phyloP scores from a whole-genome alignment of 331 rosid genomes.

The Phaseolus coccineus region DNA sequence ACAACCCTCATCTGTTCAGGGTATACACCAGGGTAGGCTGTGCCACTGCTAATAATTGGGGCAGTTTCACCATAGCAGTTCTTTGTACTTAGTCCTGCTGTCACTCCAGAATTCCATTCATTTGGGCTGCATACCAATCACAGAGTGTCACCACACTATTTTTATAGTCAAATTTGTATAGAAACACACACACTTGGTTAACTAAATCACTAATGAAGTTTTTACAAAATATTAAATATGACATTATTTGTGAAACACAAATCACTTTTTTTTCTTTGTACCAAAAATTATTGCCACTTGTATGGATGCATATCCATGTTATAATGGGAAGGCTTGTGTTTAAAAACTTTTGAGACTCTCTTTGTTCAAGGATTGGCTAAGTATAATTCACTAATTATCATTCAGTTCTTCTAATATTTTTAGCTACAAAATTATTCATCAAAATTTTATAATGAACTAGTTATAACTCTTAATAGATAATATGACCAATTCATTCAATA shows the following conservation, averaged over 20 bases:
- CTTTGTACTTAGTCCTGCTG: constrained; percentile 52
- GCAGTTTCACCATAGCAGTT: constrained; percentile 88
- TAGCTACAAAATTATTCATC: neutral
- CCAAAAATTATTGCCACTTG: neutral
- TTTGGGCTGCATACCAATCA: constrained; percentile 66
- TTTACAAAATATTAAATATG: neutral
- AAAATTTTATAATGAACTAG: neutral
- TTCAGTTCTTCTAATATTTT: neutral
- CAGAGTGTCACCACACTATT: neutral
- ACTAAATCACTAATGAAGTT: neutral
- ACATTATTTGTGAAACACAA: neutral
- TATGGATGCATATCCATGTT: neutral
- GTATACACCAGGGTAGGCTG: constrained; percentile 57
- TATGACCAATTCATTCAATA: neutral
- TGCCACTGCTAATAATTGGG: constrained; percentile 62
- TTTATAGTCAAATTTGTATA: neutral
- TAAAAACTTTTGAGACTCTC: too few species aligned
- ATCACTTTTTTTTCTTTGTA: neutral
- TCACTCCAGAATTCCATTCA: constrained; percentile 66
- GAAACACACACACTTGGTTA: neutral
- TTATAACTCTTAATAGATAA: neutral
- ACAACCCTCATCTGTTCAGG: constrained; percentile 81
- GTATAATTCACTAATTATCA: neutral
- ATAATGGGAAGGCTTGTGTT: neutral
- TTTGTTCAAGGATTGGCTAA: neutral